Percentiles rank a stretch among this genome's conserved stretches.
phyloP scores from a whole-genome alignment of 1,284 basidiomycete genomes.

The Ceratobasidium sp. region DNA sequence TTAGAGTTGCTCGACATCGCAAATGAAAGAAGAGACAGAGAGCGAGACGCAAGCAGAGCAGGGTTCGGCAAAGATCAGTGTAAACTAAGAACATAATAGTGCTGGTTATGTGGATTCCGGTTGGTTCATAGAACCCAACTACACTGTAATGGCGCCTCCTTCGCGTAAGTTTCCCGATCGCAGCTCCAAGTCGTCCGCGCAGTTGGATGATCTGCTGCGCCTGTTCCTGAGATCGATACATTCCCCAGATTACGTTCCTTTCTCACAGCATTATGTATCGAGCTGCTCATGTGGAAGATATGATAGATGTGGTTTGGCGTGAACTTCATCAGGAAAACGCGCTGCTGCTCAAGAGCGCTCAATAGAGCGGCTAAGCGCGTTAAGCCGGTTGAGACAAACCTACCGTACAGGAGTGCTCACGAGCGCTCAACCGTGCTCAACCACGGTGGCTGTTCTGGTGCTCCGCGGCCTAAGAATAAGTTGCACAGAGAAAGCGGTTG shows the following conservation, averaged over 20 bases:
- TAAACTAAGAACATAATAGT: too few relatives aligned
- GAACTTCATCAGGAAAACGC: too few relatives aligned
- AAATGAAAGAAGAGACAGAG: neutral
- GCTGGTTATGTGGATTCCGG: neutral
- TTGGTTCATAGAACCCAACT: neutral
- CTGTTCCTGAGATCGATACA: neutral
- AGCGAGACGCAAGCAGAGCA: neutral
- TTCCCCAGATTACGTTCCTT: neutral
- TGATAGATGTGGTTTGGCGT: too few relatives aligned
- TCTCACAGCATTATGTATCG: neutral
- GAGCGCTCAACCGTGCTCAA: too few relatives aligned
- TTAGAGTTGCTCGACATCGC: neutral
- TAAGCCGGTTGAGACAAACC: too few relatives aligned
- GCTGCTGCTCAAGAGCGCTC: too few relatives aligned
- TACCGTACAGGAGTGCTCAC: too few relatives aligned
- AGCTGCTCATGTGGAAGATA: neutral
- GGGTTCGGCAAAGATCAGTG: neutral
- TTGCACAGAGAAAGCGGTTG: neutral
- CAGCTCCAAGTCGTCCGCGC: neutral
- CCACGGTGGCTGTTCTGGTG: too few relatives aligned
- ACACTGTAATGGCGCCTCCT: neutral
- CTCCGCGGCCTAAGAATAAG: too few relatives aligned
- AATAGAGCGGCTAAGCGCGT: too few relatives aligned
- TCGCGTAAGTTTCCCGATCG: neutral
- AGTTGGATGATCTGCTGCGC: conserved; percentile 1